Evolutionary conservation across 495 filamentous ascomycete species (phyloP).

Genomic region (Aspergillus incahuasiensis): DNA sequence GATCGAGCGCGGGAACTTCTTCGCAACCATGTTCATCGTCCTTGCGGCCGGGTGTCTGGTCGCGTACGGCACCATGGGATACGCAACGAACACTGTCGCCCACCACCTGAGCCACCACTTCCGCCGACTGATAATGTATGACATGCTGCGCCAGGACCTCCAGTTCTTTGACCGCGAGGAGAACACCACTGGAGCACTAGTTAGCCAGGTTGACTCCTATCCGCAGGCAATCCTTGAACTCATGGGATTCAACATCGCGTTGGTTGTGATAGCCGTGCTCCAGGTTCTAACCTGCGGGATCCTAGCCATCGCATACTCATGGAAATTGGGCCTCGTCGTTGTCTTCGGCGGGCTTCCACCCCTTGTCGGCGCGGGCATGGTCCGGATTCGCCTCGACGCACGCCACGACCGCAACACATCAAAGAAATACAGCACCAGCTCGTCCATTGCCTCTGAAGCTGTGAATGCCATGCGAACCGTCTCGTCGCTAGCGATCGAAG

Average conservation of each 20-base stretch:
- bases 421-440: conserved; percentile 41
- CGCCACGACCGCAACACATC: conserved; percentile 62
- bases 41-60: conserved; percentile 46
- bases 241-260: conserved; percentile 77
- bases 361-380: conserved; percentile 39
- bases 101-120: conserved; percentile 77
- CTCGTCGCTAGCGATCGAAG: conserved; percentile 76
- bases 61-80: conserved; percentile 51
- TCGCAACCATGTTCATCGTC: conserved; percentile 59
- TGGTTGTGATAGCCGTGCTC: conserved; percentile 62
- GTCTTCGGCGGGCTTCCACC: conserved; percentile 38
- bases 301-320: conserved; percentile 37
- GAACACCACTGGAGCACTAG: conserved; percentile 79
- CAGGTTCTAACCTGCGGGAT: conserved; percentile 37
- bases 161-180: conserved; percentile 80
- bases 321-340: conserved; percentile 54
- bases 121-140: conserved; percentile 71
- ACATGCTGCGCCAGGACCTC: conserved; percentile 91
- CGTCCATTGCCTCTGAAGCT: conserved; percentile 84
- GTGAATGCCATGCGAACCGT: conserved; percentile 89
- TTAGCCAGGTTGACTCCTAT: conserved; percentile 59
- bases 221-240: conserved; percentile 75
- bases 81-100: conserved; percentile 49
- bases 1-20: conserved; percentile 41
- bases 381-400: conserved; percentile 71